Base-by-base conservation (phyloP, 2,329 filamentous ascomycete genomes). In the Ophiostoma sp. region DNA sequence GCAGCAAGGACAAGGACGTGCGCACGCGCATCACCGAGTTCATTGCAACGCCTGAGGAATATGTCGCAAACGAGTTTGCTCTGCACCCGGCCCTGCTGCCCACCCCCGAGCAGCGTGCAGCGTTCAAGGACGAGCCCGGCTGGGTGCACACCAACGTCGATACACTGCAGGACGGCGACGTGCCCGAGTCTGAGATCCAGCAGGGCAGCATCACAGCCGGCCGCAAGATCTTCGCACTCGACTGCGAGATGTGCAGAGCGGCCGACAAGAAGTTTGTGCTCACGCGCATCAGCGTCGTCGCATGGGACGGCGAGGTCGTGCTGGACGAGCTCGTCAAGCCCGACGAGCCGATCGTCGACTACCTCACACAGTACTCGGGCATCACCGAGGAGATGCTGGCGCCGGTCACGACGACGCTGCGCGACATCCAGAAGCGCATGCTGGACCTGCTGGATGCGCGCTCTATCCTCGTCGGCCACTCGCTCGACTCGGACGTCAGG, bases 181-280 rank as follows among this genome's bases (percentile, higher is more conserved):
- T 89, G 6, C 86, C 89, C 2, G 89, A 93, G 66, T 77, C 79
- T 5, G 86, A 93, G 67, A 87, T 96, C 69, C 83, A 96, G 77
- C 81, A 88, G 73, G 94, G 93, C 68, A 94, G 92, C 77, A 81
- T 97, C 69, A 96, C 92, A 0, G 91, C 87, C 42, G 95, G 93
- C 47, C 87, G 92, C 71, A 85, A 89, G 49, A 81, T 97, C 11
- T 81, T 96, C 65, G 89, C 92, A 1, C 82, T 99, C 67, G 95
- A 99, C 76, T 99, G 95, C 78, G 95, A 99, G 78, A 99, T 99
- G 95, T 97, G 93, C 76, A 88, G 92, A 79, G 96, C 93, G 2
- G 90, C 89, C 70, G 87, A 89, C 70, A 87, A 87, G 64, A 86
- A 91, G 72, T 92, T 90, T 71, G 92, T 93, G 47, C 86, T 99